Evolutionary conservation across 257 asterid genomes (phyloP), one percentile per base, ranked within the genome.

Genomic region (Solanum clarkiae): DNA sequence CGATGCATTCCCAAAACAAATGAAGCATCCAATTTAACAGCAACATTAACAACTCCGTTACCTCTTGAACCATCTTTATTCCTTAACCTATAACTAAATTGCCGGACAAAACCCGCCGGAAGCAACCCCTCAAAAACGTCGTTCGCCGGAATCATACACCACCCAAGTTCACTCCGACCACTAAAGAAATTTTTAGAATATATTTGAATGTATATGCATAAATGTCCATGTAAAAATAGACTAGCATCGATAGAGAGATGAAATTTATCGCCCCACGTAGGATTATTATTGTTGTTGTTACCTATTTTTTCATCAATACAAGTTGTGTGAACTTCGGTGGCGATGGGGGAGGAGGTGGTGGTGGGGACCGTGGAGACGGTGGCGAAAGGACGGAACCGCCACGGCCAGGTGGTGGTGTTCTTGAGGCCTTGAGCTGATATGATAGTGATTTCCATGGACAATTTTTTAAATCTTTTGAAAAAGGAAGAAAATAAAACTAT

Each of bases 381-480:
- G 57, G 87, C 71, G 75, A 86, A 89, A 26, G 92, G 89, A 4
- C 90, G 91, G 83, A 91, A 84, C 69, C 88, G 88, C 77, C 82
- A 65, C 69, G 80, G 66, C 70, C 88, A 84, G 65, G 63, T 47
- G 12, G 70, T 84, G 51, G 29, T 42, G 47, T 40, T 77, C 53
- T 70, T 90, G 65, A 91, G 90, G 44, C 87, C 88, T 71, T 91
- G 89, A 26, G 94, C 94, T 74, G 94, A 91, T 82, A 91, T 79
- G 42, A 90, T 56, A 4, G 91, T 90, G 72, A 91, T 87, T 59
- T 91, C 94, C 85, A 91, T 16, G 29, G 44, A 29, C 14, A 83
- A 71, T 40, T 18, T 13, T 55, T 7, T 6, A 20, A 1, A 18
- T 32, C 36, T 32, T 32, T 3, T 2, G 2, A 4, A 44, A 42